phyloP scores from a whole-genome alignment of 768 basidiomycete species.

The Lactarius quietus region DNA sequence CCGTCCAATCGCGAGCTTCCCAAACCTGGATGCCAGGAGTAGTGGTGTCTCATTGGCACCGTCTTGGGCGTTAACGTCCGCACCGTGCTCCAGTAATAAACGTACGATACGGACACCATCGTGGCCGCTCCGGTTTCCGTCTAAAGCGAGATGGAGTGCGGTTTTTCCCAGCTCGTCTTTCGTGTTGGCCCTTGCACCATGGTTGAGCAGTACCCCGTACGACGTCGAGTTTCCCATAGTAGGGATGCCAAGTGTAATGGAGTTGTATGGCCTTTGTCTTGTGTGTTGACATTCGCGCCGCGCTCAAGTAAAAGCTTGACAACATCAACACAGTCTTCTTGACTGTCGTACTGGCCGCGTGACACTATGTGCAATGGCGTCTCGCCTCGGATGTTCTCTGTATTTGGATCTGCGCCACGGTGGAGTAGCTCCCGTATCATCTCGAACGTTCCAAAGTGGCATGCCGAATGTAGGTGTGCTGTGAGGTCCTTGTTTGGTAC shows the following conservation, averaged over 20 bases:
- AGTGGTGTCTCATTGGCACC: not conserved
- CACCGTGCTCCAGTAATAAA: not conserved
- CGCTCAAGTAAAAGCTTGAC: not conserved
- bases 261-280: not conserved
- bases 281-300: not conserved
- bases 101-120: not conserved
- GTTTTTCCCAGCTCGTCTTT: not conserved
- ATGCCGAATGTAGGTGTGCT: no score
- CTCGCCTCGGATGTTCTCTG: no score
- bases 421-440: no score
- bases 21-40: not conserved
- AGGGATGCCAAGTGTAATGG: not conserved
- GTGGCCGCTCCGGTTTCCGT: not conserved
- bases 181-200: not conserved
- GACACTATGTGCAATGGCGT: no score
- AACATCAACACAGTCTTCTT: not conserved
- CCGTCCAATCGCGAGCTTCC: not conserved
- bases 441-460: no score
- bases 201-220: not conserved
- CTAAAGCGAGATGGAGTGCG: not conserved
- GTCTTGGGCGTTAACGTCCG: not conserved
- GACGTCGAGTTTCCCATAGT: not conserved
- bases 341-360: no score
- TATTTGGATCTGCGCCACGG: no score
- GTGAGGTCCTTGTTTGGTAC: no score